phyloP scores from a whole-genome alignment of 2,329 filamentous ascomycete species.

The Penicillium sp. region DNA sequence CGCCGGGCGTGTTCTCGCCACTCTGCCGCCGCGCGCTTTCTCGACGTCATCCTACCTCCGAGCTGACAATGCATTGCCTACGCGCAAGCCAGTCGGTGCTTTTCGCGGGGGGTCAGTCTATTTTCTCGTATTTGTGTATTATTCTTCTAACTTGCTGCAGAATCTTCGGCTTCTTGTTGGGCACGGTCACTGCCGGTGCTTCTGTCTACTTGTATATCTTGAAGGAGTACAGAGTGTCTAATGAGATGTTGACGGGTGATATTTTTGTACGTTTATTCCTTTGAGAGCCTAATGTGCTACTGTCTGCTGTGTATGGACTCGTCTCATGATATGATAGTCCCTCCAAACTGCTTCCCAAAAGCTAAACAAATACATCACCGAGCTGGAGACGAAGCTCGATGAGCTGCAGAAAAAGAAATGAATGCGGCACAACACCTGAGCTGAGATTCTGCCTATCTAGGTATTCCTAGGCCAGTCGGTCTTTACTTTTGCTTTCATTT shows the following conservation, averaged over 20 bases:
- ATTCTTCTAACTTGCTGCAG: constrained; percentile 45
- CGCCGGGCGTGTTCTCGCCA: constrained; percentile 21
- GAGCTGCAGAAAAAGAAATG: constrained; percentile 65
- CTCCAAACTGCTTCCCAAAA: constrained; percentile 83
- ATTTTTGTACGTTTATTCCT: constrained; percentile 71
- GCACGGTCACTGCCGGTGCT: constrained; percentile 71
- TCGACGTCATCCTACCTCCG: constrained; percentile 34
- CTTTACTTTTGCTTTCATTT: not conserved
- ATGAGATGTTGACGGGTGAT: constrained; percentile 89
- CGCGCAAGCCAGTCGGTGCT: constrained; percentile 65
- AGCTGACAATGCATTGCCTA: constrained; percentile 41
- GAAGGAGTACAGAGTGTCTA: constrained; percentile 88
- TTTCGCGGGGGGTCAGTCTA: constrained; percentile 66
- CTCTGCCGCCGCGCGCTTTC: constrained; percentile 21
- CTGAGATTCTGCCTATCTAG: not conserved
- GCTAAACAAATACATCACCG: constrained; percentile 77
- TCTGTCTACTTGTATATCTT: constrained; percentile 90
- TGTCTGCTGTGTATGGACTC: not conserved
- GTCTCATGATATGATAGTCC: constrained; percentile 52
- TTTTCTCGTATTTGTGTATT: not conserved
- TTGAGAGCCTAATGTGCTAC: not conserved
- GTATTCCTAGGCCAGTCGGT: not conserved
- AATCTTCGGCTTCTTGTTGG: constrained; percentile 86
- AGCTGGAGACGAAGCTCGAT: constrained; percentile 75
- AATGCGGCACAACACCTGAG: not conserved